Conservation (phyloP, 352 stramenopile species). For the Pythium rishiriense region DNA sequence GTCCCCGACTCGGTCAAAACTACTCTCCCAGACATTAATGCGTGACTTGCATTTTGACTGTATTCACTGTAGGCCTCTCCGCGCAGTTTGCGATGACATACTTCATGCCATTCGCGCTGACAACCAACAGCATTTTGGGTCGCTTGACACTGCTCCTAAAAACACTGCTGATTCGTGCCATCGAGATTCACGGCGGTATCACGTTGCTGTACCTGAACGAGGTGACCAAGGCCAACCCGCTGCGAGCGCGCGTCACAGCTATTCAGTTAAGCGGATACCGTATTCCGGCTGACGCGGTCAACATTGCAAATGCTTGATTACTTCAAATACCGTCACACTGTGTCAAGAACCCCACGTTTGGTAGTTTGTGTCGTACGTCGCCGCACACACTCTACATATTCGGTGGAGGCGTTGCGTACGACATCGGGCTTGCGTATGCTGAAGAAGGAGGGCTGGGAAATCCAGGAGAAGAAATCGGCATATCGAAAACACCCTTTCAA, state of each 20-base stretch:
- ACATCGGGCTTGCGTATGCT: conserved; percentile 26
- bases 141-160: conserved; percentile 65
- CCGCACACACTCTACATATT: conserved; percentile 12
- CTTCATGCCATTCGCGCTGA: conserved; percentile 84
- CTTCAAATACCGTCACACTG: not conserved
- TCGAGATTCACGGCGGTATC: conserved; percentile 69
- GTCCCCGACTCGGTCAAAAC: not conserved
- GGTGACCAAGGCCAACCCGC: conserved; percentile 77
- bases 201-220: conserved; percentile 78
- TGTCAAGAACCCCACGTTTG: not conserved
- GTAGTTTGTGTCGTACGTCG: not conserved
- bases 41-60: not conserved
- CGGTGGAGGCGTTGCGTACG: conserved; percentile 21
- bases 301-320: conserved; percentile 64
- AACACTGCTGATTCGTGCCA: conserved; percentile 53
- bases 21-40: not conserved
- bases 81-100: conserved; percentile 85
- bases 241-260: conserved; percentile 68
- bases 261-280: conserved; percentile 72
- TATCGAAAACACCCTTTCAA: conserved; percentile 65
- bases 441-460: conserved; percentile 47
- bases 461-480: conserved; percentile 36
- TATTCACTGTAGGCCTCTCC: conserved; percentile 31
- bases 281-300: conserved; percentile 47
- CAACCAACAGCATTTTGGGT: conserved; percentile 75